Conservation (phyloP, 768 basidiomycete species). For the Calocybe gangraenosa region DNA sequence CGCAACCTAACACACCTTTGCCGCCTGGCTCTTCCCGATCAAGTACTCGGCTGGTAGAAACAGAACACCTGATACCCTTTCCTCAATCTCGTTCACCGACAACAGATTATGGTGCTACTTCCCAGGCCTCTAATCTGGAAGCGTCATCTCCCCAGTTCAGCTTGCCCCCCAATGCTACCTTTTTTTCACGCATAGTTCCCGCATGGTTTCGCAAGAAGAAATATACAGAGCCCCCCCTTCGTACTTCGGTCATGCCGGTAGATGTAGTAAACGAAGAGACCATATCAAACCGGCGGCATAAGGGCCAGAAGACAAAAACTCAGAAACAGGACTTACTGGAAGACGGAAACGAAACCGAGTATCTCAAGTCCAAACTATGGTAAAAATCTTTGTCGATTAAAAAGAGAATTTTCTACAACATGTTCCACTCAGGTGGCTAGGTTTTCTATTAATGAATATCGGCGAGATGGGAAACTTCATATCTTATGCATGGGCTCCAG, state of each 20-base stretch:
- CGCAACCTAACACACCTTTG: background rate
- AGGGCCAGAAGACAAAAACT: conserved; percentile 1
- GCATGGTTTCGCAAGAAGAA: conserved; percentile 24
- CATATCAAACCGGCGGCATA: conserved; percentile 19
- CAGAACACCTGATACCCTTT: conserved; percentile 12
- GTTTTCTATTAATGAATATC: conserved; percentile 84
- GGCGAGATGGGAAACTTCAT: conserved; percentile 91
- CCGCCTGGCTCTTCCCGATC: background rate
- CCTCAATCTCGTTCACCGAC: conserved; percentile 8
- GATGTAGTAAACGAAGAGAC: conserved; percentile 39
- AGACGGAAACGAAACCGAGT: conserved; percentile 61
- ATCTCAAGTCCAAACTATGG: conserved; percentile 85
- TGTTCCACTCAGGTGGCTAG: conserved; percentile 69
- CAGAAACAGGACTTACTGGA: conserved; percentile 20
- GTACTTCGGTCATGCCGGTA: conserved; percentile 28
- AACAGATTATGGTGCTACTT: conserved; percentile 13
- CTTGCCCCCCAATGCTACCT: conserved; percentile 16
- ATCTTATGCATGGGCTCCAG: conserved; percentile 86
- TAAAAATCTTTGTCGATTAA: conserved; percentile 25
- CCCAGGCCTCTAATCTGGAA: background rate
- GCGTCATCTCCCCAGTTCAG: background rate
- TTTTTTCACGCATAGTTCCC: conserved; percentile 33
- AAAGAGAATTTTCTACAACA: background rate
- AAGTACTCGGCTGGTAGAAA: conserved; percentile 2
- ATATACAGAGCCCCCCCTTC: conserved; percentile 2